phyloP scores from a whole-genome alignment of 2,329 filamentous ascomycete species.

The Pyricularia sp. region DNA sequence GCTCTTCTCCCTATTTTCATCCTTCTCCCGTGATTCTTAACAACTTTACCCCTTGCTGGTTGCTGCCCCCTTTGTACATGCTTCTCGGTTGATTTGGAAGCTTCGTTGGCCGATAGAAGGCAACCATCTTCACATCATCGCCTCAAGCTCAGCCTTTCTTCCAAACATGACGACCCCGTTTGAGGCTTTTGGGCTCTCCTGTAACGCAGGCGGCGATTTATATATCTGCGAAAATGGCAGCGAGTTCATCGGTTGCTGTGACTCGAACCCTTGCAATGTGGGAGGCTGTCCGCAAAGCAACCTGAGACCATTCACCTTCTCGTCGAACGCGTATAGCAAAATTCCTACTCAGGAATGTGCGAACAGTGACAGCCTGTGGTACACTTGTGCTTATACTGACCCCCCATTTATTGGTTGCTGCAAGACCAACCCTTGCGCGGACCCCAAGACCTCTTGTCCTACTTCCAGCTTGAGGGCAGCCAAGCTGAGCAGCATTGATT shows the following conservation, averaged over 20 bases:
- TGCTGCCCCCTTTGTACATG: not conserved
- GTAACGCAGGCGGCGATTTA: conserved; percentile 22
- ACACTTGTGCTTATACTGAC: conserved; percentile 18
- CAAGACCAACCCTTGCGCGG: conserved; percentile 21
- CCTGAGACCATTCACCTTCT: conserved; percentile 22
- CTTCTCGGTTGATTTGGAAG: not conserved
- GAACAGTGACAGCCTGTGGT: conserved; percentile 18
- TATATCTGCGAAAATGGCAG: conserved; percentile 20
- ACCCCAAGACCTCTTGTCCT: conserved; percentile 15
- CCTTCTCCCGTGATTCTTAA: not conserved
- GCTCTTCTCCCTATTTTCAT: not conserved
- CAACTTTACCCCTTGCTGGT: not conserved
- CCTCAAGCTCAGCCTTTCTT: not conserved
- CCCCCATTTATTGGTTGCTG: conserved; percentile 28
- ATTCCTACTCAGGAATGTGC: conserved; percentile 23
- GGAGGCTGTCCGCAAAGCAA: conserved; percentile 21
- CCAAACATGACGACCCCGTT: not conserved
- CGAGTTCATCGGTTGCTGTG: conserved; percentile 30
- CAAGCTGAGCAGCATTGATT: conserved; percentile 8
- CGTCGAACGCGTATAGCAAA: conserved; percentile 18
- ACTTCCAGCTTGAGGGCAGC: conserved; percentile 17
- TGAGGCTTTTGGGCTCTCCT: conserved; percentile 18
- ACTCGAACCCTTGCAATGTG: conserved; percentile 24
- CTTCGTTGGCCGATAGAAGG: not conserved
- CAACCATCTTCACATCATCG: not conserved